Evolutionary conservation across 2,329 filamentous ascomycete genomes (phyloP).

Genomic region (Blastomyces parvus): DNA sequence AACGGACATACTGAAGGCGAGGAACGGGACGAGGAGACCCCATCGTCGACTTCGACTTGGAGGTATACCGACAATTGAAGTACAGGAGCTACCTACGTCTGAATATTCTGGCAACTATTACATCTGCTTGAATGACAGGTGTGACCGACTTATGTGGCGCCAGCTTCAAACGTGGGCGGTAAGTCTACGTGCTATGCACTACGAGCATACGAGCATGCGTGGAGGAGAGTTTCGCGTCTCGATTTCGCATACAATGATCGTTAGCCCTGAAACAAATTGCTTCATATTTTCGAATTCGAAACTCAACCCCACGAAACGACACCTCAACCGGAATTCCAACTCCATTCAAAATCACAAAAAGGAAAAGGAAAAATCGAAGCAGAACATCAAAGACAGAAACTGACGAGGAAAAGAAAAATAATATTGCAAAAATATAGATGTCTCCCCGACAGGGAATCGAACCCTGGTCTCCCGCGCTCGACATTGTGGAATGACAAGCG

Average conservation of each 20-base stretch:
- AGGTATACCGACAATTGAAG: background rate
- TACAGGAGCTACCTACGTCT: background rate
- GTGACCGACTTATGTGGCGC: background rate
- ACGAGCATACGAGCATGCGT: background rate
- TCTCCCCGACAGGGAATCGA: conserved; percentile 3
- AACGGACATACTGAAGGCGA: background rate
- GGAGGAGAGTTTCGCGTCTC: background rate
- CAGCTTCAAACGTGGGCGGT: background rate
- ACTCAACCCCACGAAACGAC: background rate
- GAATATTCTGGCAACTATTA: background rate
- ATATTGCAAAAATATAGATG: background rate
- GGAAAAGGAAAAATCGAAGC: background rate
- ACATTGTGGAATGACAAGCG: conserved; percentile 1
- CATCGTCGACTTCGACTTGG: background rate
- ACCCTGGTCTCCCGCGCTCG: background rate
- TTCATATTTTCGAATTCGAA: background rate
- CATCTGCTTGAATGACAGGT: background rate
- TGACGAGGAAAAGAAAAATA: background rate
- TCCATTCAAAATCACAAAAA: background rate
- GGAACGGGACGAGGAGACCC: background rate
- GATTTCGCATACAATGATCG: background rate
- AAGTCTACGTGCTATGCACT: background rate
- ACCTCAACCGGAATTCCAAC: background rate
- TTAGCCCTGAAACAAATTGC: background rate
- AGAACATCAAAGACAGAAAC: background rate